Conservation (phyloP, 345 rosid species). For the Arabis alpina region DNA sequence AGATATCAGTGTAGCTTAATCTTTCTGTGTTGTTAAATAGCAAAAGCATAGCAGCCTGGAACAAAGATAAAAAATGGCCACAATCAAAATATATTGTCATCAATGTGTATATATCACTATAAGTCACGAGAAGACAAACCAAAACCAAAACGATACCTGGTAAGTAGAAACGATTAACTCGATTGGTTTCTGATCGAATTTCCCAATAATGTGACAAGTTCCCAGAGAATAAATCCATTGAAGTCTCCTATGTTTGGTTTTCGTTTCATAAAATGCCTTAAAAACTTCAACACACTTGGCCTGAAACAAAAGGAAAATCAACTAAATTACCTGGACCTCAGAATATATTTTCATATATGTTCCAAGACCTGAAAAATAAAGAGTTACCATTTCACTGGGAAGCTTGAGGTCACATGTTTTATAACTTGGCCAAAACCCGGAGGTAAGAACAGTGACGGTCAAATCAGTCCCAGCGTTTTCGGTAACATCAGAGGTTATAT, state of each 20-base stretch:
- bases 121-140: not conserved
- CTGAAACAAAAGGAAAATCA: conserved; percentile 5
- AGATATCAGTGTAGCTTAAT: conserved; percentile 70
- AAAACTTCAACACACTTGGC: conserved; percentile 58
- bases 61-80: not conserved
- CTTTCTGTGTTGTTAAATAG: conserved; percentile 75
- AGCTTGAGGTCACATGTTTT: conserved; percentile 71
- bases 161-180: conserved; percentile 56
- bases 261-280: conserved; percentile 47
- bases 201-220: conserved; percentile 55
- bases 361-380: not conserved
- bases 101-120: too few species aligned
- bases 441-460: conserved; percentile 75
- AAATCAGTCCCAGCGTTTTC: conserved; percentile 64
- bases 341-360: not conserved
- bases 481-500: conserved; percentile 41
- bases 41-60: conserved; percentile 61
- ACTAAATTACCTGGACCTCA: not conserved
- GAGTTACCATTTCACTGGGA: conserved; percentile 68
- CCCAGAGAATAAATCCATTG: conserved; percentile 66
- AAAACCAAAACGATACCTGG: conserved; percentile 49
- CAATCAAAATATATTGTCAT: too few species aligned
- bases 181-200: conserved; percentile 51
- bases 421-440: conserved; percentile 86
- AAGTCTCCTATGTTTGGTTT: conserved; percentile 53